Base-by-base conservation (phyloP, 768 basidiomycete genomes). In the Kwoniella bestiolae region DNA sequence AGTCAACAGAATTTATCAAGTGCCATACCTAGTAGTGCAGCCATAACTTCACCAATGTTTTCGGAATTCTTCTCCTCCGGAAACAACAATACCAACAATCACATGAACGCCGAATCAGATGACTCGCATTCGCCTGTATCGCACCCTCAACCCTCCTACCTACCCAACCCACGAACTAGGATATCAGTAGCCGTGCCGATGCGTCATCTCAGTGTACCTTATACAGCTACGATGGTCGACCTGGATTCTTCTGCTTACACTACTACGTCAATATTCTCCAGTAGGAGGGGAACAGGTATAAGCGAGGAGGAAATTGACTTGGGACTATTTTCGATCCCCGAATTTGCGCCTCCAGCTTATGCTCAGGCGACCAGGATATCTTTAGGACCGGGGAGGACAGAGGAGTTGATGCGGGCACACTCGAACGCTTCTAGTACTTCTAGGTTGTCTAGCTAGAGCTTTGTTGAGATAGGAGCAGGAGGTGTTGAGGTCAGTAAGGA, bases 341-440 rank as follows among this genome's bases (percentile, higher is more conserved):
- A 55, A 55, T 32, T 55, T 26, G 29, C 52, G 6, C 52, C 52
- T 34, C 52, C 52, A 5, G 52, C 52, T 55, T 55, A 55, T 25
- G 52, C 52, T 55, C 52, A 55, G 31, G 52, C 52, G 12, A 55
- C 52, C 7, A 55, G 52, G n/a, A 55, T 55, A 34, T 55, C 52
- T 5, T 34, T 38, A 25, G 52, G 52, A 18, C 52, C 29, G 21
- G 52, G 50, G 29, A 51, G 26, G 26, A 51, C 26, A 3, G 50
- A 51, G 29, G 21, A 51, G 26, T 26, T 51, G 21, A 31, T 16
- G 16, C 26, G 50, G 29, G 26, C 26, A 14, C 25, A 25, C 26
- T 51, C 50, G 5, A 51, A 29, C n/a, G 50, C 50, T 51, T 51
- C 50, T 26, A 6, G 26, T 16, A 11, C 23, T 51, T 51, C 29